phyloP scores from a whole-genome alignment of 306 rosid genomes.

The Lagenaria siceraria region DNA sequence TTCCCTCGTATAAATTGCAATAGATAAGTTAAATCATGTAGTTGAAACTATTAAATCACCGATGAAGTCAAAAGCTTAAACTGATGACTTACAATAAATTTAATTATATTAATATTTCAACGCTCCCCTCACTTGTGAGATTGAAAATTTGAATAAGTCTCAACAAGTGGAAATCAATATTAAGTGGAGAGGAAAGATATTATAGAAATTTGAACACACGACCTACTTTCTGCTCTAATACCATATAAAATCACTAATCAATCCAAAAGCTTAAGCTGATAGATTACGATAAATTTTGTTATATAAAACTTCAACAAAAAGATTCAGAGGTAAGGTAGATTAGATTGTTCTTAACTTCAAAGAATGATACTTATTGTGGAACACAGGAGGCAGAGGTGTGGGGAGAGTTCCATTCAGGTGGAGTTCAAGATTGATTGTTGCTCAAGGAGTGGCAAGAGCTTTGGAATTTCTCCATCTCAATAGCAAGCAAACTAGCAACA shows the following conservation, averaged over 20 bases:
- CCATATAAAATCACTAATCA: too few relatives aligned
- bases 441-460: conserved; percentile 55
- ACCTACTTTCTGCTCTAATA: too few relatives aligned
- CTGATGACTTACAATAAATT: too few relatives aligned
- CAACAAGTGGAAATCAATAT: too few relatives aligned
- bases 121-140: too few relatives aligned
- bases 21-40: background rate
- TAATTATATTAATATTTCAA: too few relatives aligned
- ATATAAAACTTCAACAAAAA: background rate
- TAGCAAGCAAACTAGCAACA: conserved; percentile 11
- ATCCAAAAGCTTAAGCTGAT: too few relatives aligned
- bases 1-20: background rate
- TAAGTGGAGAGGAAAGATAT: too few relatives aligned
- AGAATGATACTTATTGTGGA: background rate
- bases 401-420: conserved; percentile 46
- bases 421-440: conserved; percentile 47
- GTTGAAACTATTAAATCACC: background rate
- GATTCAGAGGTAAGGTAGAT: background rate
- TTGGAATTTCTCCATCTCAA: conserved; percentile 58
- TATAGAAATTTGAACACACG: too few relatives aligned
- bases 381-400: conserved; percentile 29
- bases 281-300: too few relatives aligned
- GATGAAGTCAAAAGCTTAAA: too few relatives aligned
- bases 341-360: background rate
- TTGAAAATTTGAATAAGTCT: too few relatives aligned